Base-by-base conservation (phyloP, 169 alveolate genomes). In the Plasmodium gaboni region DNA sequence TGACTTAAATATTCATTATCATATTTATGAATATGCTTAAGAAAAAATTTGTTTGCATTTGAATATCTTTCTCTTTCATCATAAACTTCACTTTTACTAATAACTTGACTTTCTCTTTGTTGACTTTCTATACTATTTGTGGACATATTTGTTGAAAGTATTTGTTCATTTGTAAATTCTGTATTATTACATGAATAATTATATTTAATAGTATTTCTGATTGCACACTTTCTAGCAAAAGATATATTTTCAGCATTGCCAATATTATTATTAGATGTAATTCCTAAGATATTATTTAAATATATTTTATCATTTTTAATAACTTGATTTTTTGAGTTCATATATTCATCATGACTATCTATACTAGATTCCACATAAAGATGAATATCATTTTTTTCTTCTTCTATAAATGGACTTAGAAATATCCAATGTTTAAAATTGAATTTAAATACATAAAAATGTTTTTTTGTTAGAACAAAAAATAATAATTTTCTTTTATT, bases 351-450 rank as follows among this genome's bases (percentile, higher is more conserved):
- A 13, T 63, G 70, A 70, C 92, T 85, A 53, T 70, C 86, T 59
- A 24, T 26, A 17, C 67, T 57, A 8, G 92, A 85, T 64, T 85
- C 92, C 5, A 85, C 87, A 44, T 70, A 85, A 63, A 85, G 70
- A 19, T 59, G 64, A 42, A 85, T 69, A 42, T 85, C 92, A 57
- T 85, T 65, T 64, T 85, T 85, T 70, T 85, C 92, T 59, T 70
- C 92, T 46, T 85, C 87, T 24, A 71, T 28, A 46, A 85, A 85
- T 59, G 92, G 92, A 61, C 87, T 85, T 71, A 85, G 38, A 70
- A 72, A 85, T 55, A 85, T 55, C 92, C 92, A 85, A 2, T 85
- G 42, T 26, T 70, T 85, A 85, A 70, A 85, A 69, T 71, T 55
- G 7, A 57, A 13, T 85, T 70, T 85, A 38, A 85, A 85, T 17